Evolutionary conservation across 345 rosid genomes (phyloP).

Genomic region (Triadica sebifera): DNA sequence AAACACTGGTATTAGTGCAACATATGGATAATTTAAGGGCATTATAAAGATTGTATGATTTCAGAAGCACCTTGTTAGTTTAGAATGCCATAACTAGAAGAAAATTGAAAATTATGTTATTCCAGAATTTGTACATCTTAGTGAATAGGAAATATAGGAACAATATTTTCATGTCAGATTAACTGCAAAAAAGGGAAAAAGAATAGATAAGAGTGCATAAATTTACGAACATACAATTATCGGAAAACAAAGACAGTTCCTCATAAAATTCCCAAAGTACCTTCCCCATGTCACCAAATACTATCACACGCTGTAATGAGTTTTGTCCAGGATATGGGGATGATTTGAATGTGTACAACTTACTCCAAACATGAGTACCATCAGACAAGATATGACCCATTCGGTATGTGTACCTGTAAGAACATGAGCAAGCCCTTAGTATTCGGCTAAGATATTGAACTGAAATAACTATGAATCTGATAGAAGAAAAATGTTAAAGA

Average conservation of each 20-base stretch:
- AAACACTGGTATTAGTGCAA: neutral
- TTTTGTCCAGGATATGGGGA: constrained; percentile 93
- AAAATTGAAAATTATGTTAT: neutral
- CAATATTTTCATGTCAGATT: neutral
- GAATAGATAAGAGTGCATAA: neutral
- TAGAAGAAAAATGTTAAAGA: neutral
- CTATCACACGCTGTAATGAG: constrained; percentile 69
- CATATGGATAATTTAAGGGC: neutral
- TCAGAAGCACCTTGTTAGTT: neutral
- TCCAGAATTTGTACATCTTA: neutral
- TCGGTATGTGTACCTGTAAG: constrained; percentile 58
- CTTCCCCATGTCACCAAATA: constrained; percentile 95
- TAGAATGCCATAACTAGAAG: neutral
- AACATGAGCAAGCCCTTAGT: constrained; percentile 2
- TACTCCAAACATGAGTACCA: constrained; percentile 55
- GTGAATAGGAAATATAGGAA: neutral
- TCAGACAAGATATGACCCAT: constrained; percentile 54
- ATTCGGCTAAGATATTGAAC: neutral
- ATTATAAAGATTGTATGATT: neutral
- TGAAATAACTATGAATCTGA: neutral
- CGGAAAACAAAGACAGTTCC: no score
- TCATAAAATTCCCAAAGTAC: constrained; percentile 24
- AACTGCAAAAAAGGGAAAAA: neutral
- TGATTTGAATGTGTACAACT: constrained; percentile 59
- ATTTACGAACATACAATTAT: neutral